A percentile compares a stretch with the other conserved stretches of the same genome.
phyloP scores from a whole-genome alignment of 2,329 filamentous ascomycete genomes.

The Macrophomina phaseolina region DNA sequence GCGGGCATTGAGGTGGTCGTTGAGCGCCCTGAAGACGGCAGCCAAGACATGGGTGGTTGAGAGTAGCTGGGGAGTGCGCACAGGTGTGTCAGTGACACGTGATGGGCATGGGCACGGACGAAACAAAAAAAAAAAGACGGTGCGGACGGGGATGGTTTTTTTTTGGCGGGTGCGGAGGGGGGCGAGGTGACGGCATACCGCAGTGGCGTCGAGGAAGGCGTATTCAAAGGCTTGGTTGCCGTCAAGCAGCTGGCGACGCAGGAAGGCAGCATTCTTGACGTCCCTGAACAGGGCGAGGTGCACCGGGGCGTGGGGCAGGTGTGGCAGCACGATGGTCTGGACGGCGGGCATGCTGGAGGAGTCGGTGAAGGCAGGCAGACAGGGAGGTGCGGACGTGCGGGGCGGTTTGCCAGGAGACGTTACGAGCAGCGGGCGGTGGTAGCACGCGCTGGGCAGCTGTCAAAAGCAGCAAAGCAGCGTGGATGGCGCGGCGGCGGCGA shows the following conservation, averaged over 20 bases:
- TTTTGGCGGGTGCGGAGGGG: neutral
- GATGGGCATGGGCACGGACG: neutral
- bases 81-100: conserved; percentile 9
- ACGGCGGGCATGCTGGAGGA: conserved; percentile 56
- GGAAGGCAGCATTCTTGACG: conserved; percentile 76
- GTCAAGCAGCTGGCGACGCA: conserved; percentile 83
- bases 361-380: neutral
- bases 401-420: neutral
- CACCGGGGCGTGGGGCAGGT: conserved; percentile 73
- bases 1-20: conserved; percentile 63
- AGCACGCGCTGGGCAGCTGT: conserved; percentile 12
- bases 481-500: conserved; percentile 20
- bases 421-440: neutral
- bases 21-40: conserved; percentile 78
- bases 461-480: neutral
- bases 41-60: conserved; percentile 76
- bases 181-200: conserved; percentile 56
- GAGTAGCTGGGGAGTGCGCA: conserved; percentile 60
- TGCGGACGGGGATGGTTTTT: neutral
- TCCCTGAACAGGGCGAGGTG: conserved; percentile 77
- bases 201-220: conserved; percentile 85
- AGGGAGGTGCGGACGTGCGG: neutral
- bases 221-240: conserved; percentile 90
- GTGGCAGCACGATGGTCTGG: conserved; percentile 74
- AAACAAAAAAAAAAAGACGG: neutral